Evolutionary conservation across 768 basidiomycete genomes (phyloP), one percentile per base, ranked within the genome.

Genomic region (Sarcodon sp.): DNA sequence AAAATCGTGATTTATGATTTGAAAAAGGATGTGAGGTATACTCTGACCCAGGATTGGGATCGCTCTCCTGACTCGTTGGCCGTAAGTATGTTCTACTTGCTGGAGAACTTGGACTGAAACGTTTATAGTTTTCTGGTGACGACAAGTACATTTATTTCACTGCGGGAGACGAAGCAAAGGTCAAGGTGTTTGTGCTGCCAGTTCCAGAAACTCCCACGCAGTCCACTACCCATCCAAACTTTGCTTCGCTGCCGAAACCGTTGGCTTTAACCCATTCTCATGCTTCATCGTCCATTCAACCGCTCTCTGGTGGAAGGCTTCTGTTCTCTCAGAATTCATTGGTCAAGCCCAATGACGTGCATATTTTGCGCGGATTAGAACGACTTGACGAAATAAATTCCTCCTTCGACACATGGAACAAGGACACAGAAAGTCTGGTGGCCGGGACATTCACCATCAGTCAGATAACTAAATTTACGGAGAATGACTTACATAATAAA

Each of bases 21-120:
- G 12, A 60, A 64, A 38, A 77, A 73, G 51, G 65, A 77, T n/a
- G 69, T 83, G 11, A 72, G 80, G 31, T 85, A 74, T 57, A 86
- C 81, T 0, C 65, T 90, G 46, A 87, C 88, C 0, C 80, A 87
- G 55, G 58, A 70, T 35, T 98, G 92, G 93, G 90, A 96, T 60
- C 77, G 87, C 21, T 87, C 86, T 33, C 79, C 86, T 0, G 72
- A 69, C 53, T 60, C 71, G 33, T 59, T 87, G 15, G 68, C 71
- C 32, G 83, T 85, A 61, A 55, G 80, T 51, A 7, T 11, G 32
- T 12, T 9, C 35, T 33, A 16, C 35, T 5, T 27, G 3, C 15
- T 35, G 6, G 10, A 9, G 15, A 7, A 39, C 32, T 44, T 10
- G 36, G 15, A 6, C 21, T 11, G 31, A 32, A 37, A 13, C 31